Conservation (phyloP, 73 alveolate genomes). For the Symbiodinium natans region DNA sequence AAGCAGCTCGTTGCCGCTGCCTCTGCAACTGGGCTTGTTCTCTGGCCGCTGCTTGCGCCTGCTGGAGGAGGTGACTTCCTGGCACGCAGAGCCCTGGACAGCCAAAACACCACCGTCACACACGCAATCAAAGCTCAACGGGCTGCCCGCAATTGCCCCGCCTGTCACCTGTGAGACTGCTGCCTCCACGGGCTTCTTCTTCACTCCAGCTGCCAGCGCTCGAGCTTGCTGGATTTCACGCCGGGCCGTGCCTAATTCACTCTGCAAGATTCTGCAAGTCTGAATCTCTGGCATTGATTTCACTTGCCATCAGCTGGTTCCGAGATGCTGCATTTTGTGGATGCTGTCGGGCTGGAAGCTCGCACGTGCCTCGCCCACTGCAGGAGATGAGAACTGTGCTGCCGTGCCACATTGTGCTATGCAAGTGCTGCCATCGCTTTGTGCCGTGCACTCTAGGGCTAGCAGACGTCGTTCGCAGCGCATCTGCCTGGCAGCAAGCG, state of each 20-base stretch:
- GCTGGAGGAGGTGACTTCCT: constrained; percentile 67
- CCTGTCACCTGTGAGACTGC: constrained; percentile 16
- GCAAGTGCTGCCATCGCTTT: too few relatives aligned
- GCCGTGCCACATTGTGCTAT: too few relatives aligned
- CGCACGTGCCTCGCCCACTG: constrained; percentile 61
- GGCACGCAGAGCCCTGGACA: background rate
- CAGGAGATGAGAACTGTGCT: too few relatives aligned
- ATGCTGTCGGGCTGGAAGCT: constrained; percentile 54
- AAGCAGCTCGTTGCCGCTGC: background rate
- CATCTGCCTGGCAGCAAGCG: background rate
- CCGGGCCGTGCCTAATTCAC: constrained; percentile 35
- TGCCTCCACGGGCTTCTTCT: constrained; percentile 30
- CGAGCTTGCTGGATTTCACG: constrained; percentile 74
- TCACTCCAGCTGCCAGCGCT: constrained; percentile 82
- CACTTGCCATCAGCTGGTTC: background rate
- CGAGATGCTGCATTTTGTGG: constrained; percentile 73
- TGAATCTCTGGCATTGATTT: background rate
- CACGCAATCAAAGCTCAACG: too few relatives aligned
- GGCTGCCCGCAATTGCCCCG: too few relatives aligned
- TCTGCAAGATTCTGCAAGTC: background rate
- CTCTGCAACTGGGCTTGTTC: constrained; percentile 40
- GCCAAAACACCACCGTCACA: too few relatives aligned
- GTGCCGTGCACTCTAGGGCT: background rate
- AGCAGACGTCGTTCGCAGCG: background rate
- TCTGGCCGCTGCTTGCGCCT: constrained; percentile 43